These are phyloP conservation scores for Trapa incisa DNA, from an alignment of 345 rosid genomes.

Conservation along the genomic window DNA sequence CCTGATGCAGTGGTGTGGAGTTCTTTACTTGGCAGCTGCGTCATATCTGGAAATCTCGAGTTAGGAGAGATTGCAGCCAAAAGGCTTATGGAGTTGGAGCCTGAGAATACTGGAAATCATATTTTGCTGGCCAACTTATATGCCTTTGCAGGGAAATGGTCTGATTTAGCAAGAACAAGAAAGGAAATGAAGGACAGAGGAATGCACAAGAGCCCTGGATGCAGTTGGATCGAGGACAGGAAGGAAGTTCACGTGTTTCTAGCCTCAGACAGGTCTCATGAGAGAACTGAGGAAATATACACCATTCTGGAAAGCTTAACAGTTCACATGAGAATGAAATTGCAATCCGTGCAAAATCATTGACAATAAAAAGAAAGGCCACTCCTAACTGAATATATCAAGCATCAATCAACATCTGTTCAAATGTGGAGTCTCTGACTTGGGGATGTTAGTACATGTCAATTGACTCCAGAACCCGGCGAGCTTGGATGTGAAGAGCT, in stretches of 20 bases:
- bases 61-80: constrained; percentile 37
- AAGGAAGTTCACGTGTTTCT: constrained; percentile 32
- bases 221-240: constrained; percentile 39
- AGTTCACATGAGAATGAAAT: constrained; percentile 23
- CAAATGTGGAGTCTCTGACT: neutral
- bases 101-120: constrained; percentile 34
- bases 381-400: neutral
- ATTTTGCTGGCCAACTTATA: constrained; percentile 38
- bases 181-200: constrained; percentile 22
- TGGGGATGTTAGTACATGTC: constrained; percentile 42
- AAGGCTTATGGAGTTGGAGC: constrained; percentile 30
- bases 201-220: constrained; percentile 43
- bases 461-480: constrained; percentile 80
- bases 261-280: constrained; percentile 33
- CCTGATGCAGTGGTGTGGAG: constrained; percentile 50
- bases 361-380: neutral
- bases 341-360: neutral
- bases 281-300: constrained; percentile 27
- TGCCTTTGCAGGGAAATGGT: constrained; percentile 44
- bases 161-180: constrained; percentile 25
- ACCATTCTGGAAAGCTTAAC: constrained; percentile 28
- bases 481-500: constrained; percentile 81
- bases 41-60: constrained; percentile 28
- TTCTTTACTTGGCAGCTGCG: constrained; percentile 36
- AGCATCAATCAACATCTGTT: neutral